phyloP scores from a whole-genome alignment of 192 early-diverging fungal species.

The Cetraspora pellucida region DNA sequence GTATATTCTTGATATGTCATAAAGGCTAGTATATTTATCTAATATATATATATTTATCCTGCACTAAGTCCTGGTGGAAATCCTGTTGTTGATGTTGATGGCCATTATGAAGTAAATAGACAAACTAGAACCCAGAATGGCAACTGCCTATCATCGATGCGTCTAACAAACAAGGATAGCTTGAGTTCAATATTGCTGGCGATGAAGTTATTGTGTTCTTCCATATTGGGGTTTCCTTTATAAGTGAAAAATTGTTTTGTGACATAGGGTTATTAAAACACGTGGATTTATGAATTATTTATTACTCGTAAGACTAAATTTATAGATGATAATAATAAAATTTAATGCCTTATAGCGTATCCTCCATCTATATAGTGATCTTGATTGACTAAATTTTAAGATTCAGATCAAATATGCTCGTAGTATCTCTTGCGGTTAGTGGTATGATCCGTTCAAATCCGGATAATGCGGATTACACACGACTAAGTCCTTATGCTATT shows the following conservation, averaged over 20 bases:
- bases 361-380: no score
- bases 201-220: constrained; percentile 82
- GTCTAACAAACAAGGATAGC: constrained; percentile 72
- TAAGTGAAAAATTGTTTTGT: constrained; percentile 69
- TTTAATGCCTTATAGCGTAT: no score
- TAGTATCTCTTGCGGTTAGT: no score
- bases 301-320: no score
- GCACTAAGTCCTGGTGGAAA: constrained; percentile 65
- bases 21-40: neutral
- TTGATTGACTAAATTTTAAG: no score
- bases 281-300: no score
- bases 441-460: no score
- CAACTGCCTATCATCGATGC: constrained; percentile 78
- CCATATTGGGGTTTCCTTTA: constrained; percentile 83
- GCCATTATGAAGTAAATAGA: constrained; percentile 77
- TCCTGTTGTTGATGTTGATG: constrained; percentile 83
- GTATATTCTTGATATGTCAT: constrained; percentile 34
- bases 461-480: no score
- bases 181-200: constrained; percentile 82
- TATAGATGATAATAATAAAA: no score
- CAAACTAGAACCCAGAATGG: constrained; percentile 79
- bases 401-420: no score
- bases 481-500: no score
- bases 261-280: constrained; percentile 51
- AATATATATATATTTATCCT: constrained; percentile 9